phyloP scores from a whole-genome alignment of 768 basidiomycete genomes.

The Cystobasidium onofrii region DNA sequence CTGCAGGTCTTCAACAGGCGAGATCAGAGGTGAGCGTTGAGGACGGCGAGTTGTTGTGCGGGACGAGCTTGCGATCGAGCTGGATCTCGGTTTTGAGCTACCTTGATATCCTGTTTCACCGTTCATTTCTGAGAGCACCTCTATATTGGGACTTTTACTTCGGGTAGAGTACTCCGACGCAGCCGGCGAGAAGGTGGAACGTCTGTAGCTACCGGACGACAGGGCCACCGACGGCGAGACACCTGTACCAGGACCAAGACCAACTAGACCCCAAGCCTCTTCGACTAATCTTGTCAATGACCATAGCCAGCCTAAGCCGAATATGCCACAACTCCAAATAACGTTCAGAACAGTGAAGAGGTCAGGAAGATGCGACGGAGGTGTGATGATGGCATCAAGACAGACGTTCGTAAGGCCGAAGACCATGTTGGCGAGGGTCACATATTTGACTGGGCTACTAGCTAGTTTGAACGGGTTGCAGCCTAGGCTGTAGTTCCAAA shows the following conservation, averaged over 20 bases:
- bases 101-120: background rate
- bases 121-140: background rate
- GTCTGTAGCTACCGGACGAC: background rate
- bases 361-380: conserved; percentile 74
- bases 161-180: background rate
- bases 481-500: conserved; percentile 81
- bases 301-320: conserved; percentile 79
- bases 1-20: background rate
- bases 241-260: background rate
- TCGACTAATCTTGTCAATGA: conserved; percentile 72
- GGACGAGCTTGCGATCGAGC: conserved; percentile 1
- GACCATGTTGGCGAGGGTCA: conserved; percentile 51
- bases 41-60: conserved; percentile 6
- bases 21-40: background rate
- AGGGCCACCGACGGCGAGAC: background rate
- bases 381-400: conserved; percentile 56
- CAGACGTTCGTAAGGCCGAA: conserved; percentile 56
- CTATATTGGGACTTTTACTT: background rate
- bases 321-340: conserved; percentile 65
- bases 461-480: conserved; percentile 56
- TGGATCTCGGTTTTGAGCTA: background rate
- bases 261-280: conserved; percentile 60
- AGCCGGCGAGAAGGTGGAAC: background rate
- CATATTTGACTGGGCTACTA: conserved; percentile 50
- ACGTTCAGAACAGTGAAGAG: conserved; percentile 78